Evolutionary conservation across 2,329 filamentous ascomycete species (phyloP).

Genomic region (Neoarthrinium moseri): DNA sequence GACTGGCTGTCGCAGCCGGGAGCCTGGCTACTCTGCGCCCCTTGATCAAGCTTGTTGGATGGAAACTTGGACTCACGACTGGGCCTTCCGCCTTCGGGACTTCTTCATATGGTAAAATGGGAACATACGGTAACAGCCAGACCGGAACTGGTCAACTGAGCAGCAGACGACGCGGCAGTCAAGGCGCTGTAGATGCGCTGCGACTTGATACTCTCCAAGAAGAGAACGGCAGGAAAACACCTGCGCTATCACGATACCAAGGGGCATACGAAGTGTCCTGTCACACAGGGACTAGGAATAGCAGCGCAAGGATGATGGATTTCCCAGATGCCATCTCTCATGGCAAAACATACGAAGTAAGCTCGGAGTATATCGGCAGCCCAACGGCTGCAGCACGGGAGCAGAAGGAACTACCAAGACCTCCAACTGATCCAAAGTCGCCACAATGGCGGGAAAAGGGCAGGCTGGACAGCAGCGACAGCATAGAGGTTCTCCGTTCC

Average conservation of each 20-base stretch:
- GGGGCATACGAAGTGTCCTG: background rate
- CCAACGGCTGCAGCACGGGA: no score
- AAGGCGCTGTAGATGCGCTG: background rate
- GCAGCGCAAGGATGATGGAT: background rate
- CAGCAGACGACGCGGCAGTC: conserved; percentile 1
- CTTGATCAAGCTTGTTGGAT: conserved; percentile 20
- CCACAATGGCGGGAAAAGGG: no score
- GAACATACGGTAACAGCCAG: background rate
- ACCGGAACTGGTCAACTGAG: background rate
- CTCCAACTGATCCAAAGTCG: no score
- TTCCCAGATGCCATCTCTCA: background rate
- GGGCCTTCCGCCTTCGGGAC: background rate
- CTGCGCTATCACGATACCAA: background rate
- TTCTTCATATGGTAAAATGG: conserved; percentile 5
- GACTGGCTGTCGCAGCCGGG: conserved; percentile 46
- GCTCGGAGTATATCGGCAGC: conserved; percentile 1
- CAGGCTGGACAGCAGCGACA: background rate
- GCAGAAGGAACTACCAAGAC: no score
- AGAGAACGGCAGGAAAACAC: background rate
- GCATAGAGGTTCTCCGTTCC: background rate
- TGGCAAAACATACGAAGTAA: conserved; percentile 4
- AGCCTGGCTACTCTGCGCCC: conserved; percentile 46
- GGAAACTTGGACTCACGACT: conserved; percentile 1
- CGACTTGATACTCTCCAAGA: background rate
- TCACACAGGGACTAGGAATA: background rate